Evolutionary conservation across 768 basidiomycete genomes (phyloP).

Genomic region (Leccinum fibrillosum): DNA sequence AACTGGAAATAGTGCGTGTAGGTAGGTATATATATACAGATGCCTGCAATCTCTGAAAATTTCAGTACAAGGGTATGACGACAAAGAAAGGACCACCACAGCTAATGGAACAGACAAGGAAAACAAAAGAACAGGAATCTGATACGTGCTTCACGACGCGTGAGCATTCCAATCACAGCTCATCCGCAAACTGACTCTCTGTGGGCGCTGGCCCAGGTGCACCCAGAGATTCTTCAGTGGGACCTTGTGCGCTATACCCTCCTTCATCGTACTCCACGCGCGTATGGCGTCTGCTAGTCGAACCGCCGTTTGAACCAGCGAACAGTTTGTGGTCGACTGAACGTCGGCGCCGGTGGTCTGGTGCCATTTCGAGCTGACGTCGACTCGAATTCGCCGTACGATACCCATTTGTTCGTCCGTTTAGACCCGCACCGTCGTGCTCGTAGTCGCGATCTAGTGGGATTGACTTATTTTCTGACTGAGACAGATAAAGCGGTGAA

Average conservation of each 20-base stretch:
- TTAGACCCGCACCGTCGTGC: background rate
- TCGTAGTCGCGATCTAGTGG: constrained; percentile 14
- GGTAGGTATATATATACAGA: background rate
- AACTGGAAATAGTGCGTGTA: background rate
- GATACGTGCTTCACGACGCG: background rate
- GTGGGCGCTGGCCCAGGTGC: constrained; percentile 31
- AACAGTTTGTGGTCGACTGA: background rate
- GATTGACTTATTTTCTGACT: constrained; percentile 46
- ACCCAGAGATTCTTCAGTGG: constrained; percentile 6
- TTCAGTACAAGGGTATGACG: background rate
- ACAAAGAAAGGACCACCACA: background rate
- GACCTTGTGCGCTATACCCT: background rate
- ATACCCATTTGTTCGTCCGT: constrained; percentile 18
- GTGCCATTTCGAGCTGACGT: constrained; percentile 72
- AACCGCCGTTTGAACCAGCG: constrained; percentile 5
- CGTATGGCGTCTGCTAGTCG: constrained; percentile 9
- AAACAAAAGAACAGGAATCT: background rate
- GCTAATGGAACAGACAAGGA: background rate
- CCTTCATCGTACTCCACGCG: constrained; percentile 7
- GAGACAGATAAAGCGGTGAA: constrained; percentile 7
- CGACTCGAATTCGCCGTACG: constrained; percentile 43
- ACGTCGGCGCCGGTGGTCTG: constrained; percentile 50
- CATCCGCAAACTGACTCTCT: constrained; percentile 33
- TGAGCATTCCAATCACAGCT: background rate
- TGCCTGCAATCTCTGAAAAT: background rate